Evolutionary conservation across 768 basidiomycete species (phyloP).

Genomic region (Gymnopilus junonius): DNA sequence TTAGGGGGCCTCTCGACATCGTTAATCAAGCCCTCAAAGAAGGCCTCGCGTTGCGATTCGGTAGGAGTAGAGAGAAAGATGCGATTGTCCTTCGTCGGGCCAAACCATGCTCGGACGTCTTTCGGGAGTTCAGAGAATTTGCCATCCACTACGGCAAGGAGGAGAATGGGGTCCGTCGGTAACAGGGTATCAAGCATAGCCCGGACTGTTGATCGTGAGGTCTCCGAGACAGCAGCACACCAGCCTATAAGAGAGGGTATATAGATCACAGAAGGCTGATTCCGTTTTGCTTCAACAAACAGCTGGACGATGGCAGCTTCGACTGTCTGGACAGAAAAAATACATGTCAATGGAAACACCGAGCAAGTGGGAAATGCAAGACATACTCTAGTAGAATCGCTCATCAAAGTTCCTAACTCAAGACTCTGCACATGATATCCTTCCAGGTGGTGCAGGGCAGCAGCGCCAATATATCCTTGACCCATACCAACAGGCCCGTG

Average conservation of each 20-base stretch:
- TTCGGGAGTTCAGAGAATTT: constrained; percentile 66
- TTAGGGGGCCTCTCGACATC: constrained; percentile 80
- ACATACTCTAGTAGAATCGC: constrained; percentile 86
- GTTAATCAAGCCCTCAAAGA: constrained; percentile 76
- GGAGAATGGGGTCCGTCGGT: constrained; percentile 91
- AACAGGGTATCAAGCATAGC: constrained; percentile 91
- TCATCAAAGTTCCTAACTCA: constrained; percentile 86
- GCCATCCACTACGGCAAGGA: constrained; percentile 90
- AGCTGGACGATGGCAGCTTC: constrained; percentile 95
- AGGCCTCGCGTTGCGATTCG: constrained; percentile 60
- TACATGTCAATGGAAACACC: background rate
- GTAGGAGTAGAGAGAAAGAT: constrained; percentile 63
- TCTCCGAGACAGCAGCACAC: constrained; percentile 85
- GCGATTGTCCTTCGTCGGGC: constrained; percentile 72
- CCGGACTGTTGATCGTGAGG: constrained; percentile 81
- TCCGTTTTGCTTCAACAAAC: constrained; percentile 95
- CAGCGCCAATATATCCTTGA: constrained; percentile 87
- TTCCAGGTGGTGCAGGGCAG: constrained; percentile 91
- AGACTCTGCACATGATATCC: constrained; percentile 95
- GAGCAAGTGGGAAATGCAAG: background rate
- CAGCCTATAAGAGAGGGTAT: constrained; percentile 89
- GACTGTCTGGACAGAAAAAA: constrained; percentile 55
- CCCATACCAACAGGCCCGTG: constrained; percentile 89
- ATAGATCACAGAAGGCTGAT: constrained; percentile 95
- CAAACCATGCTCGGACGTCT: constrained; percentile 94